These are phyloP conservation scores for Sugiyamaella floridensis DNA, from an alignment of 805 yeast species.

Conservation along the genomic window DNA sequence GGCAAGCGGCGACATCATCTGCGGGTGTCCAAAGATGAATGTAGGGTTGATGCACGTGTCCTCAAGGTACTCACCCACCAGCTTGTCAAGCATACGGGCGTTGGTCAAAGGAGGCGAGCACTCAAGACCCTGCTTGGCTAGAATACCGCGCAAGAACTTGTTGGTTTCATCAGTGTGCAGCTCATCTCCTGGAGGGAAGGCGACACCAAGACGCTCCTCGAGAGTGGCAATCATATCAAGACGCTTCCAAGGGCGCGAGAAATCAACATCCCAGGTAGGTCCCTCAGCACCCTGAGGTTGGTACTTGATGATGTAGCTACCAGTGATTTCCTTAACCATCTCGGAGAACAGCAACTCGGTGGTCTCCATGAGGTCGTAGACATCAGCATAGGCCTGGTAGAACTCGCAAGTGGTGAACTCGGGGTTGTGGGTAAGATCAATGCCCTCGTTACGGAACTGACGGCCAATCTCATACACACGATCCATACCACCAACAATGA, in stretches of 20 bases:
- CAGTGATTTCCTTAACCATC: slow-evolving; percentile 95
- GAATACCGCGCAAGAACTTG: slow-evolving; percentile 72
- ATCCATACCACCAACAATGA: slow-evolving; percentile 97
- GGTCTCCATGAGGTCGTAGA: slow-evolving; percentile 82
- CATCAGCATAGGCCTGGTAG: slow-evolving; percentile 96
- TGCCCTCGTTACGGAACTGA: slow-evolving; percentile 98
- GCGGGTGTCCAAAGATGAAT: slow-evolving; percentile 97
- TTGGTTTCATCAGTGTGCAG: slow-evolving; percentile 93
- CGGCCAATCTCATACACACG: slow-evolving; percentile 98
- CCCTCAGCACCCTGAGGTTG: slow-evolving; percentile 94
- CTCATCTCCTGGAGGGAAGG: slow-evolving; percentile 92
- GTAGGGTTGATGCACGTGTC: slow-evolving; percentile 95
- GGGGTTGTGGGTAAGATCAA: slow-evolving; percentile 97
- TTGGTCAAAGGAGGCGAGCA: slow-evolving; percentile 91
- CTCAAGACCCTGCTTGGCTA: slow-evolving; percentile 74
- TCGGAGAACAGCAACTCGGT: slow-evolving; percentile 91
- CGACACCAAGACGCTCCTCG: slow-evolving; percentile 78
- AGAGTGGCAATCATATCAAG: slow-evolving; percentile 94
- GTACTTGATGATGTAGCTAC: slow-evolving; percentile 75
- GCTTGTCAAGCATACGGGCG: slow-evolving; percentile 97
- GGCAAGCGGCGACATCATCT: slow-evolving; percentile 99
- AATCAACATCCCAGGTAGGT: slow-evolving; percentile 66
- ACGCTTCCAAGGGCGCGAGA: slow-evolving; percentile 97
- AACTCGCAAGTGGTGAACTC: slow-evolving; percentile 99
- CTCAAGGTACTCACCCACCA: slow-evolving; percentile 88